phyloP scores from a whole-genome alignment of 2,329 filamentous ascomycete species.

The Stachybotrys echinatus region DNA sequence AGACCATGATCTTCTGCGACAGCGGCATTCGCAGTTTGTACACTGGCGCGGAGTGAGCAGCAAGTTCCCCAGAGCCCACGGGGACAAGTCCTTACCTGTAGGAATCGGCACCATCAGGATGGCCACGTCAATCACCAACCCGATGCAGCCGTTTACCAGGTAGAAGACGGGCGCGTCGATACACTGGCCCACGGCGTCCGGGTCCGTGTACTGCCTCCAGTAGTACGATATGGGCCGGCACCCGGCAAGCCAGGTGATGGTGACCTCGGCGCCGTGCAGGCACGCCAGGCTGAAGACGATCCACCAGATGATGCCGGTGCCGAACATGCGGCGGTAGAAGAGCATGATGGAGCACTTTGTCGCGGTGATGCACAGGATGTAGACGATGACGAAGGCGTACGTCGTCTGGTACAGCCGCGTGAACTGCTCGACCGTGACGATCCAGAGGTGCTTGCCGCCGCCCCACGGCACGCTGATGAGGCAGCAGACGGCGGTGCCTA shows the following conservation, averaged over 20 bases:
- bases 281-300: neutral
- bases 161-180: slow-evolving; percentile 1
- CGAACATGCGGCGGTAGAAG: slow-evolving; percentile 1
- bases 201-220: slow-evolving; percentile 3
- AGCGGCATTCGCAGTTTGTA: neutral
- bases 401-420: slow-evolving; percentile 1
- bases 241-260: slow-evolving; percentile 1
- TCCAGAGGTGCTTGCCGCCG: slow-evolving; percentile 2
- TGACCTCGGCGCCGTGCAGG: neutral
- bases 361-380: neutral
- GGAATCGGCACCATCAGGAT: slow-evolving; percentile 3
- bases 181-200: neutral
- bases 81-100: neutral
- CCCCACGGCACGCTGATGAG: slow-evolving; percentile 1
- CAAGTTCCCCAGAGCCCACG: neutral
- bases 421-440: neutral
- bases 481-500: slow-evolving; percentile 1
- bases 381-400: slow-evolving; percentile 2
- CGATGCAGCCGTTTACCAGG: slow-evolving; percentile 1
- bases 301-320: neutral
- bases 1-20: slow-evolving; percentile 5
- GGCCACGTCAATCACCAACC: slow-evolving; percentile 1
- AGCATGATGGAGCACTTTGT: slow-evolving; percentile 1
- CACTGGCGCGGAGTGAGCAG: neutral
- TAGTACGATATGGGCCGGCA: slow-evolving; percentile 2